Percentiles rank a stretch among this genome's conserved stretches.
phyloP scores from a whole-genome alignment of 2,329 filamentous ascomycete genomes.

The Penicillium sclerotigenum region DNA sequence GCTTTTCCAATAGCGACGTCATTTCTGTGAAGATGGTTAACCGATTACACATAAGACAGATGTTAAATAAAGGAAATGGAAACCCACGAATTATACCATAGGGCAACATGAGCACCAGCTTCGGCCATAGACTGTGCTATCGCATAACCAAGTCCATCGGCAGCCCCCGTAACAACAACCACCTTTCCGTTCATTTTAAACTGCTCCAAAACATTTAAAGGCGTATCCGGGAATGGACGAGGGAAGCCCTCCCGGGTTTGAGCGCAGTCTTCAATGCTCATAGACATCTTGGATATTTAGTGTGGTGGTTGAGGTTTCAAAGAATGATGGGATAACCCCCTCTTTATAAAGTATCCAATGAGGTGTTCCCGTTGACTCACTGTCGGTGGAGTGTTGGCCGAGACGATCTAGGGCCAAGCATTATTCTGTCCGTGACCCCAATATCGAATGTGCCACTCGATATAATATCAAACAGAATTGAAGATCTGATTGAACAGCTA shows the following conservation, averaged over 20 bases:
- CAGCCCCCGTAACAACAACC: constrained; percentile 46
- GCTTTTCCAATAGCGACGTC: constrained; percentile 38
- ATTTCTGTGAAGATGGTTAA: constrained; percentile 22
- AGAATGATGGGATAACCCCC: neutral
- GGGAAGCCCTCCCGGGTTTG: constrained; percentile 35
- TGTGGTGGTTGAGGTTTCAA: neutral
- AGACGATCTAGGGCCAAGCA: neutral
- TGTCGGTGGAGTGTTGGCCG: constrained; percentile 5
- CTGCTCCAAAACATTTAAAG: constrained; percentile 47
- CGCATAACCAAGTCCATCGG: constrained; percentile 47
- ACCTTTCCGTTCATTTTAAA: constrained; percentile 42
- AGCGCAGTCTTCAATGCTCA: constrained; percentile 34
- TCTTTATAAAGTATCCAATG: neutral
- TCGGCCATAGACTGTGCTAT: constrained; percentile 49
- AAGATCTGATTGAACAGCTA: neutral
- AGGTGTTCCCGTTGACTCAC: neutral
- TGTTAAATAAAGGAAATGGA: neutral
- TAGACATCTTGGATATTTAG: constrained; percentile 36
- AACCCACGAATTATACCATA: constrained; percentile 42
- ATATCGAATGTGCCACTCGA: no score
- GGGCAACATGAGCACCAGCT: constrained; percentile 43
- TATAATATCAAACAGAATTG: neutral
- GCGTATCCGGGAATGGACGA: constrained; percentile 39
- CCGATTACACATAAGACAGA: neutral
- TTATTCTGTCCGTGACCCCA: neutral